Evolutionary conservation across 148 eudicot species (phyloP).

Genomic region (Euryodendron excelsum): DNA sequence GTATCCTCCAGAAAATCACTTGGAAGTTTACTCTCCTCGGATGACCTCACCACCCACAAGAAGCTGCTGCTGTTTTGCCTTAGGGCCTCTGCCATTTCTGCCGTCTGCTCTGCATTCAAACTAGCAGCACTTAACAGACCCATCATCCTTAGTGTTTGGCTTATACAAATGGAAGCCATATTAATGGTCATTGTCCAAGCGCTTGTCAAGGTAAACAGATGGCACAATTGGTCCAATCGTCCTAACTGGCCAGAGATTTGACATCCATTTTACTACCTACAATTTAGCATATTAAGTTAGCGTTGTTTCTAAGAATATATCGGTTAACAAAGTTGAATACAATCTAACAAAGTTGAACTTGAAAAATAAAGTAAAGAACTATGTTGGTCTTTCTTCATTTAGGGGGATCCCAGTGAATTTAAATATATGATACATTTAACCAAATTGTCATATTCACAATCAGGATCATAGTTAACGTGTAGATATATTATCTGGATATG

Average conservation of each 20-base stretch:
- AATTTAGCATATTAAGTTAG: neutral
- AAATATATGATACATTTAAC: neutral
- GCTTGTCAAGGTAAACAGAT: slow-evolving; percentile 7
- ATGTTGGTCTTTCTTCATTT: neutral
- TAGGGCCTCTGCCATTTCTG: slow-evolving; percentile 31
- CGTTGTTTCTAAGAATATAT: no score
- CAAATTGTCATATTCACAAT: neutral
- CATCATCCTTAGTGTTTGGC: slow-evolving; percentile 16
- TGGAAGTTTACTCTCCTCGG: slow-evolving; percentile 23
- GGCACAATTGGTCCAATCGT: slow-evolving; percentile 10
- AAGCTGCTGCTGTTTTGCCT: slow-evolving; percentile 21
- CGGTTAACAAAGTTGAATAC: neutral
- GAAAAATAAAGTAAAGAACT: neutral
- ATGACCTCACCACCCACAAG: slow-evolving; percentile 32
- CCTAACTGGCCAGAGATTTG: slow-evolving; percentile 9
- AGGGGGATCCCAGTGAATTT: neutral
- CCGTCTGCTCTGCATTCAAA: slow-evolving; percentile 28
- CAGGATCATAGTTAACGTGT: neutral
- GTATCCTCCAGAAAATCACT: slow-evolving; percentile 24
- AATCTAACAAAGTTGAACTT: neutral
- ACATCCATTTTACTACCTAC: slow-evolving; percentile 10
- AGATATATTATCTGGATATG: neutral
- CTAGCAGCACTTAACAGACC: slow-evolving; percentile 21
- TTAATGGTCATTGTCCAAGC: neutral
- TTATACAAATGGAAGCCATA: neutral